Evolutionary conservation across 805 yeast genomes (phyloP).

Genomic region (Metschnikowia arizonensis): DNA sequence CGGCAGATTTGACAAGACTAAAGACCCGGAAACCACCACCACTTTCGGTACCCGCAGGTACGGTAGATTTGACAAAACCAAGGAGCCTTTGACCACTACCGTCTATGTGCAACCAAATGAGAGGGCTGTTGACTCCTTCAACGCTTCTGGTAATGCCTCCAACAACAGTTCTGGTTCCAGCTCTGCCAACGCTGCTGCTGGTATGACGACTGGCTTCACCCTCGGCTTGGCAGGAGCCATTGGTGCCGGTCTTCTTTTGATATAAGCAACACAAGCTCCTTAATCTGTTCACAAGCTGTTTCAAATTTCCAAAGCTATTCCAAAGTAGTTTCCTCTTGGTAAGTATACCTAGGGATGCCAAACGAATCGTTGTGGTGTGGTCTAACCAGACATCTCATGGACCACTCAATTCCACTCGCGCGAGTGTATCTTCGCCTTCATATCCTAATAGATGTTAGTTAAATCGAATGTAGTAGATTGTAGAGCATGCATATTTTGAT

Average conservation of each 20-base stretch:
- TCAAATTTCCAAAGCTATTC: background rate
- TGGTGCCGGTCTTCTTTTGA: constrained; percentile 48
- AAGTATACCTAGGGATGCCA: background rate
- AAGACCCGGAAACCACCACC: constrained; percentile 29
- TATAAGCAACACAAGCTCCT: constrained; percentile 9
- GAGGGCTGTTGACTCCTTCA: constrained; percentile 10
- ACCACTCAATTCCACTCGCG: background rate
- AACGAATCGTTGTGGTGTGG: background rate
- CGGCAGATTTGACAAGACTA: constrained; percentile 37
- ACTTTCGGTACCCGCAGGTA: constrained; percentile 31
- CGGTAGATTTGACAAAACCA: constrained; percentile 34
- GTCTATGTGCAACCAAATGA: constrained; percentile 24
- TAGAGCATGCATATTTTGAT: too few species aligned
- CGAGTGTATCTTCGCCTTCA: constrained; percentile 1
- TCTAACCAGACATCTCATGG: background rate
- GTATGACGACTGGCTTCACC: constrained; percentile 18
- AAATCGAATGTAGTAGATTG: too few species aligned
- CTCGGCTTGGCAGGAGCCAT: constrained; percentile 41
- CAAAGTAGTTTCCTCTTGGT: background rate
- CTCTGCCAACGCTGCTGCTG: constrained; percentile 22
- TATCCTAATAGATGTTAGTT: constrained; percentile 1
- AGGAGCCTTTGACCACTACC: constrained; percentile 35
- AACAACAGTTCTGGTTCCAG: constrained; percentile 22
- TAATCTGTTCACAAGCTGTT: background rate
- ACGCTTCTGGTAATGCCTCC: constrained; percentile 11